Conservation (phyloP, 225 moss, liverwort and hornwort genomes). For the Thuidium tamariscinum region DNA sequence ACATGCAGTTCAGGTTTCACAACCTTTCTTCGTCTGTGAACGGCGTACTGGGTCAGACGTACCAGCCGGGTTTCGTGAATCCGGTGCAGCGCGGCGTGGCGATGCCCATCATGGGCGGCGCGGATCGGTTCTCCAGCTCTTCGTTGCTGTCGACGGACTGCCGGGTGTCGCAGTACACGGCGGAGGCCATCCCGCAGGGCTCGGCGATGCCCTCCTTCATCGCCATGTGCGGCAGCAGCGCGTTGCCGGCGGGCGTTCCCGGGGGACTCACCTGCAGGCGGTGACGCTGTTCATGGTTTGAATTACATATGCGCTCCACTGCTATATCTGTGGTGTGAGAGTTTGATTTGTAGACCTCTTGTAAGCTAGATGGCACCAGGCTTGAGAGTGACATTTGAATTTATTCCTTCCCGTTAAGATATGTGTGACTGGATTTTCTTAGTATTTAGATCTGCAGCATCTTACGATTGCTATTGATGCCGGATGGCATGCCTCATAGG, state of each 20-base stretch:
- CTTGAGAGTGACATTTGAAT: neutral
- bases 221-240: neutral
- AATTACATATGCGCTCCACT: neutral
- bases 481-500: neutral
- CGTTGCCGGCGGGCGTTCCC: neutral
- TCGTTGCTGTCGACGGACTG: slow-evolving; percentile 34
- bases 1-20: neutral
- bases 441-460: too few relatives aligned
- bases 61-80: neutral
- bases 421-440: neutral
- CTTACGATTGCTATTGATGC: neutral
- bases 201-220: neutral
- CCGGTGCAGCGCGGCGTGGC: neutral
- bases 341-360: neutral
- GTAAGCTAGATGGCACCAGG: neutral
- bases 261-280: neutral
- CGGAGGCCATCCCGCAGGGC: neutral
- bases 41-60: neutral
- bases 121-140: slow-evolving; percentile 25
- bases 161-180: slow-evolving; percentile 16
- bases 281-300: neutral
- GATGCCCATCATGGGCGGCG: neutral
- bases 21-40: neutral
- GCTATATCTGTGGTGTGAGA: neutral
- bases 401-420: neutral